Evolutionary conservation across 768 basidiomycete species (phyloP).

Genomic region (Russula brevipes): DNA sequence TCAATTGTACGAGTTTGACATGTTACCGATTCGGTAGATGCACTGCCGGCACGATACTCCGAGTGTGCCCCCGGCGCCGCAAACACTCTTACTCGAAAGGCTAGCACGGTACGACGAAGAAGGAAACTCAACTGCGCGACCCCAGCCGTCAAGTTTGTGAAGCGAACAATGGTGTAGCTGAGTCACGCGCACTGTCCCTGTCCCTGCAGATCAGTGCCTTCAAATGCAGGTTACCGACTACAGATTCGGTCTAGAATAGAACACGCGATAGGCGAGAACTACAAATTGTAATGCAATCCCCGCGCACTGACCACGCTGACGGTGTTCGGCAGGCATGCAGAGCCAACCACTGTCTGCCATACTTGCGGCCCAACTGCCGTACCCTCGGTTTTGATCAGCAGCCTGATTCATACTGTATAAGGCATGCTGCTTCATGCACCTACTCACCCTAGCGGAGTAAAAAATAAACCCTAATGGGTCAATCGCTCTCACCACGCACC

Average conservation of each 20-base stretch:
- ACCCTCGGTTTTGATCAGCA: too few relatives aligned
- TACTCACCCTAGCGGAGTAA: too few relatives aligned
- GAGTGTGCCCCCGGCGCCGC: not conserved
- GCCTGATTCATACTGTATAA: too few relatives aligned
- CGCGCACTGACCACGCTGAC: not conserved
- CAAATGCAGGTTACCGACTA: not conserved
- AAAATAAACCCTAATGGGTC: too few relatives aligned
- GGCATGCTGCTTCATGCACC: too few relatives aligned
- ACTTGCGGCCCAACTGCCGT: not conserved
- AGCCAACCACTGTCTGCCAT: not conserved
- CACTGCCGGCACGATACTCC: not conserved
- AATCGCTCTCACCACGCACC: too few relatives aligned
- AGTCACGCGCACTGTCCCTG: not conserved
- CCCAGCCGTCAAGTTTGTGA: not conserved
- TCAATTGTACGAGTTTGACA: too few relatives aligned
- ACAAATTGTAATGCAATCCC: not conserved
- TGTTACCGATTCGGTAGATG: not conserved
- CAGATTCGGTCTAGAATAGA: not conserved
- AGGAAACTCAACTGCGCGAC: not conserved
- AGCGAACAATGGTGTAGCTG: not conserved
- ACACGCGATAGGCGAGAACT: not conserved
- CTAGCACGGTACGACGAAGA: not conserved
- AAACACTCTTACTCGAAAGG: not conserved
- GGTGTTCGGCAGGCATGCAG: not conserved
- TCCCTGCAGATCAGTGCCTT: slow-evolving; percentile 4